Evolutionary conservation across 2,329 filamentous ascomycete species (phyloP).

Genomic region (Sodiomyces alkalinus): DNA sequence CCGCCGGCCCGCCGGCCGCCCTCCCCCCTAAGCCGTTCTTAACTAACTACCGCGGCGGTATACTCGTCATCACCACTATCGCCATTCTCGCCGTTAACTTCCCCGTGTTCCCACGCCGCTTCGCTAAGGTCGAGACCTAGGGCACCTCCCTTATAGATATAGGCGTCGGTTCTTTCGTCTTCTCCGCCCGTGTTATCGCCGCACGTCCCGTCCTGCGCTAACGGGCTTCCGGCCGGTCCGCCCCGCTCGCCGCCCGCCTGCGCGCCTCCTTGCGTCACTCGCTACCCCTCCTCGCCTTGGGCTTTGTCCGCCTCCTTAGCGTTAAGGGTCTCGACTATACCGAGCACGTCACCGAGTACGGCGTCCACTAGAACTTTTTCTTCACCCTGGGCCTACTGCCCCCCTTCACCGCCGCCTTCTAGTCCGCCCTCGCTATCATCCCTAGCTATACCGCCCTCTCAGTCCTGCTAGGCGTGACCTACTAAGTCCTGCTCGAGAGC

Average conservation of each 20-base stretch:
- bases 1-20: slow-evolving; percentile 21
- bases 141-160: slow-evolving; percentile 96
- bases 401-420: slow-evolving; percentile 74
- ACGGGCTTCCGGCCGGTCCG: slow-evolving; percentile 31
- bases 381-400: slow-evolving; percentile 84
- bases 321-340: slow-evolving; percentile 94
- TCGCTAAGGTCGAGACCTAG: slow-evolving; percentile 98
- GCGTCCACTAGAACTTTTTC: slow-evolving; percentile 99
- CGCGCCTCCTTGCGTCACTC: slow-evolving; percentile 60
- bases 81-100: slow-evolving; percentile 96
- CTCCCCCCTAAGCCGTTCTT: slow-evolving; percentile 83
- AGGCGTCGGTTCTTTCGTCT: slow-evolving; percentile 94
- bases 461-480: slow-evolving; percentile 49
- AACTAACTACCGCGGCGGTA: slow-evolving; percentile 76
- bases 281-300: slow-evolving; percentile 65
- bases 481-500: slow-evolving; percentile 62
- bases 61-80: slow-evolving; percentile 81
- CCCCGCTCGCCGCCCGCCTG: slow-evolving; percentile 43
- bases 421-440: slow-evolving; percentile 51
- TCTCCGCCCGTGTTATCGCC: slow-evolving; percentile 77
- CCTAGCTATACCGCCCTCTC: slow-evolving; percentile 67
- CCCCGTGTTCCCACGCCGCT: slow-evolving; percentile 77
- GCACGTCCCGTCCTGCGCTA: slow-evolving; percentile 67
- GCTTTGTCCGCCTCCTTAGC: slow-evolving; percentile 65
- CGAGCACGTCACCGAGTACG: slow-evolving; percentile 94